Evolutionary conservation across 2,329 filamentous ascomycete species (phyloP), one percentile per base, ranked within the genome.

Genomic region (Aureobasidium sp.): DNA sequence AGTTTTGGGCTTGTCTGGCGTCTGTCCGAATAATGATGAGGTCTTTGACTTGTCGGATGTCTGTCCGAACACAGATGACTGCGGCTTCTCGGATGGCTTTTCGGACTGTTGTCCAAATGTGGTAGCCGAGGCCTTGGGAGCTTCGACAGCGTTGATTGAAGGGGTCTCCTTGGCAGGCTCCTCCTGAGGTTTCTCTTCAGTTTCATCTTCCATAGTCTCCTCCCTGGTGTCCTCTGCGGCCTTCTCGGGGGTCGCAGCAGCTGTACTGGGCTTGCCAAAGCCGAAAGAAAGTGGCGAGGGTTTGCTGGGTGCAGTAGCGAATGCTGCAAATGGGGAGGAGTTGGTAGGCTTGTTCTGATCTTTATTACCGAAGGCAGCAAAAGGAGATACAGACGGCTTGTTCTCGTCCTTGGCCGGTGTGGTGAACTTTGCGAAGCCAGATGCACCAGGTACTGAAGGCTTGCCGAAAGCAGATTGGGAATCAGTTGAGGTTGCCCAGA

Each of bases 381-480:
- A 66, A 3, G 64, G 62, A 40, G 64, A 66, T 27, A 52, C n/a
- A 24, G 74, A 73, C 8, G 63, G 42, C 58, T 70, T 71, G 58
- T 66, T 65, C 24, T 65, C 64, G 31, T 68, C 68, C 35, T 66
- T 66, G 5, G 66, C 63, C 12, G 62, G 60, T 40, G 72, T 70
- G 42, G 69, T 71, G 48, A 75, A 75, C 0, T 71, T 45, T 15
- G 68, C 63, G 56, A 71, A 64, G n/a, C 67, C 61, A 31, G 50
- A 54, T 7, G 37, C 50, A 17, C 69, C 68, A 56, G 70, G 62
- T 9, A 60, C 66, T 64, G 67, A 71, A 27, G 72, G 49, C 49
- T 66, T 45, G 9, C 64, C 67, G 63, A 69, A 70, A 19, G 67
- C 45, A 49, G 57, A n/a, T 33, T 60, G 60, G 12, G 65, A 63